These are phyloP conservation scores for Arthrobotrys iridis DNA, from an alignment of 2,329 filamentous ascomycete species.

Conservation along the genomic window DNA sequence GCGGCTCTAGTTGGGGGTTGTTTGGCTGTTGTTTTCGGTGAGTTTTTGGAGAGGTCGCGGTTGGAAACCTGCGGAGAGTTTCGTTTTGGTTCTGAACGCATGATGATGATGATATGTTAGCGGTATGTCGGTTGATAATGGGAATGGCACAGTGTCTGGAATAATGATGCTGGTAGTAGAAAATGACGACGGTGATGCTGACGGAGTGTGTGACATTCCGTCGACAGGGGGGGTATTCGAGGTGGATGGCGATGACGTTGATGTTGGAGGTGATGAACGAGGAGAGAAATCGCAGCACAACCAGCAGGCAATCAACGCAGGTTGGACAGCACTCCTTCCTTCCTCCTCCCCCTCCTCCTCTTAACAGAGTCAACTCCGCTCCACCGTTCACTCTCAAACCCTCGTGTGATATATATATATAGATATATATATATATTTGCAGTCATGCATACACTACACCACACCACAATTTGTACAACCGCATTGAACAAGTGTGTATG, in stretches of 20 bases:
- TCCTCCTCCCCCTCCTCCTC: too few species aligned
- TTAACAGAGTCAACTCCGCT: too few species aligned
- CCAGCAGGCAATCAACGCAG: too few species aligned
- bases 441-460: too few species aligned
- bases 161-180: too few species aligned
- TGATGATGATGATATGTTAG: slow-evolving; percentile 24
- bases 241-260: background rate
- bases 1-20: slow-evolving; percentile 10
- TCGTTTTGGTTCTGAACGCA: slow-evolving; percentile 46
- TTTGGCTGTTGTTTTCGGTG: slow-evolving; percentile 39
- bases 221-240: background rate
- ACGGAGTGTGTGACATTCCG: background rate
- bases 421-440: too few species aligned
- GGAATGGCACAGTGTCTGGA: background rate
- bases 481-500: too few species aligned
- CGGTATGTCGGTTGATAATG: background rate
- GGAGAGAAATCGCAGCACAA: too few species aligned
- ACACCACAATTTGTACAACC: too few species aligned
- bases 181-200: background rate
- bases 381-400: too few species aligned
- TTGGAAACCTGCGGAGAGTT: slow-evolving; percentile 42
- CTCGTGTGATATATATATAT: too few species aligned
- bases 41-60: slow-evolving; percentile 42
- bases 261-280: background rate
- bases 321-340: too few species aligned